A percentile compares a stretch with the other conserved stretches of the same genome.
These are phyloP conservation scores for Hymenochaete sp. DNA, from an alignment of 1,284 basidiomycete species.

Conservation along the genomic window DNA sequence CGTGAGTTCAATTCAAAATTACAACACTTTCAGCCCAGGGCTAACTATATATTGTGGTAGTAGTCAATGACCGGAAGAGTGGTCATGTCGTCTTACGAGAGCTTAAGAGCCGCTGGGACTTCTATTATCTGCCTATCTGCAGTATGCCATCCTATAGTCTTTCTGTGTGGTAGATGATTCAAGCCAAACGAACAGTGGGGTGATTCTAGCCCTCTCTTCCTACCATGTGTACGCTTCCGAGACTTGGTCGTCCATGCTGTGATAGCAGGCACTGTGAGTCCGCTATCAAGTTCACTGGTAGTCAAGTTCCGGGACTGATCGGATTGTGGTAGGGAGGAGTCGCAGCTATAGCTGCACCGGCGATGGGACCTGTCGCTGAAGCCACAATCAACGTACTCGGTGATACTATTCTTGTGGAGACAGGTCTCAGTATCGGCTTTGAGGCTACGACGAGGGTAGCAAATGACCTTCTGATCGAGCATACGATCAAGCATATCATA, in stretches of 20 bases:
- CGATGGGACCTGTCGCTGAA: conserved; percentile 48
- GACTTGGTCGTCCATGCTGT: conserved; percentile 55
- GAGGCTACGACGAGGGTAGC: conserved; percentile 40
- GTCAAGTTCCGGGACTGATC: not conserved
- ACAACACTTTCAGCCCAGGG: not conserved
- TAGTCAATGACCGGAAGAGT: conserved; percentile 59
- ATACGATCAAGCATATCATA: conserved; percentile 39
- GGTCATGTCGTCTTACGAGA: conserved; percentile 58
- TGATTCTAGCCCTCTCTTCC: conserved; percentile 51
- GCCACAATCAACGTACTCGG: conserved; percentile 42
- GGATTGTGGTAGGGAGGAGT: conserved; percentile 40
- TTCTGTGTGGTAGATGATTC: no score
- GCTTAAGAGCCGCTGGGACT: conserved; percentile 49
- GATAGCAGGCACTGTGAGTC: conserved; percentile 48
- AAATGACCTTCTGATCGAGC: conserved; percentile 46
- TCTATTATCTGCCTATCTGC: conserved; percentile 54
- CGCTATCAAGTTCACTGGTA: conserved; percentile 1
- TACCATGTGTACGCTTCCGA: conserved; percentile 59
- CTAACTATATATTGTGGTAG: not conserved
- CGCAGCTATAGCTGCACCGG: conserved; percentile 46
- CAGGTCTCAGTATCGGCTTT: conserved; percentile 47
- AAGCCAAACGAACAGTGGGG: conserved; percentile 39
- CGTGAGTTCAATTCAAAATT: conserved; percentile 39
- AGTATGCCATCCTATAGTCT: conserved; percentile 33
- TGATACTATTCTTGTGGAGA: conserved; percentile 47